Percentiles rank a stretch among this genome's conserved stretches.
phyloP scores from a whole-genome alignment of 2,329 filamentous ascomycete genomes.

The Fusarium metavorans region DNA sequence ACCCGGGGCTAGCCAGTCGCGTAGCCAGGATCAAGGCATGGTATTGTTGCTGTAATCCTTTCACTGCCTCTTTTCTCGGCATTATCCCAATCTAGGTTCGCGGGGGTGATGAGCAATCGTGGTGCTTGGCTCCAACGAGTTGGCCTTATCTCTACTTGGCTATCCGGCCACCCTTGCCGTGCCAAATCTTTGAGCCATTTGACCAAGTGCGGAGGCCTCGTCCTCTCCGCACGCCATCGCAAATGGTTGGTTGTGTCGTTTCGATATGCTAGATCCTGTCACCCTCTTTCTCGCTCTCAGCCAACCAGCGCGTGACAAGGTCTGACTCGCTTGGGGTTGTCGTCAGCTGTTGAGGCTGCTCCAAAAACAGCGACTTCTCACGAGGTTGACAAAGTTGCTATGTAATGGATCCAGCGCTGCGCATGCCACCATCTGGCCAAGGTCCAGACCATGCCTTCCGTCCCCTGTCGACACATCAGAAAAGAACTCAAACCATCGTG shows the following conservation, averaged over 20 bases:
- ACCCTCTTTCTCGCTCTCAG: background rate
- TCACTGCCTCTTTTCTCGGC: background rate
- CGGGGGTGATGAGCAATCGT: background rate
- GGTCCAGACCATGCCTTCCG: background rate
- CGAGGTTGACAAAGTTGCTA: background rate
- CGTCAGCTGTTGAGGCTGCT: background rate
- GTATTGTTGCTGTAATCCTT: background rate
- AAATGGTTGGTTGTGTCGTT: background rate
- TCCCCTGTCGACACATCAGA: background rate
- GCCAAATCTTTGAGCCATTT: background rate
- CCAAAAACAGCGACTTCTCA: slow-evolving; percentile 2
- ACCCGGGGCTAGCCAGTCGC: slow-evolving; percentile 4
- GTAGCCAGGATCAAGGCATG: background rate
- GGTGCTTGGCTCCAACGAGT: background rate
- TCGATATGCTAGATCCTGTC: background rate
- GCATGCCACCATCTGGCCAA: background rate
- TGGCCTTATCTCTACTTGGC: background rate
- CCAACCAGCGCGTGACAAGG: background rate
- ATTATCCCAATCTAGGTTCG: slow-evolving; percentile 6
- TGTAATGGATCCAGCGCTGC: background rate
- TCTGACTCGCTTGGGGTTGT: background rate
- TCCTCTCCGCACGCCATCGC: slow-evolving; percentile 1
- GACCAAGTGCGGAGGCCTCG: slow-evolving; percentile 6
- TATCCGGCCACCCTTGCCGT: background rate
- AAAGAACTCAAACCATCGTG: background rate